Base-by-base conservation (phyloP, 805 yeast species). In the Saccharomycopsis sp. region DNA sequence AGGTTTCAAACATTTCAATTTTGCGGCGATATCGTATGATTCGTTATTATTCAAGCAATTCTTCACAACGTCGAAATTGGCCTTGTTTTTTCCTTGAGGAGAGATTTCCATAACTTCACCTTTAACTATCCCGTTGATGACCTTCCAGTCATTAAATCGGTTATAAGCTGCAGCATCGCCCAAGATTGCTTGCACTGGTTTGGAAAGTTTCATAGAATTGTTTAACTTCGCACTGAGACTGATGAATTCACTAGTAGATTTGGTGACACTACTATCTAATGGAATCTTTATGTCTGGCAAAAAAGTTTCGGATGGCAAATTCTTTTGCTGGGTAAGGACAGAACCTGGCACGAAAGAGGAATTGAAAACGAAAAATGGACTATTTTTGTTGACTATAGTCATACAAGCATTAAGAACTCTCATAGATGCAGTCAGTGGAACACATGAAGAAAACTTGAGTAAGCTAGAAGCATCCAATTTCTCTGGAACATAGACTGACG, bases 31-130 rank as follows among this genome's bases (percentile, higher is more conserved):
- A 40, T 48, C 47, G 20, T 58, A 37, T 2, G 55, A 40, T 6
- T 47, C 23, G 46, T 59, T 60, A 26, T 48, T 53, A 48, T 60
- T 57, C 47, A 60, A 41, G 2, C 56, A 44, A 26, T 54, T 56
- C 16, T 54, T 44, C 3, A 56, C 63, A 32, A 59, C 50, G 4
- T 43, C 48, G 6, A 59, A 59, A 38, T 59, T 60, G 23, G 26
- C 36, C 23, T 14, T 22, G 5, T n/a, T 33, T 6, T 31, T 11
- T 13, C 19, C 22, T 4, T 29, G 24, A 4, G 24, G 21, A 28
- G 37, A 24, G 17, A 24, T 28, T 7, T 19, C n/a, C 7, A 28
- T 13, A 29, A 39, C 40, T 20, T 47, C 41, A 4, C 53, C 52
- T 19, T 36, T 44, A n/a, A 51, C 50, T 26, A 44, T 44, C 3